Base-by-base conservation (phyloP, 345 rosid species). In the Balakata baccata region DNA sequence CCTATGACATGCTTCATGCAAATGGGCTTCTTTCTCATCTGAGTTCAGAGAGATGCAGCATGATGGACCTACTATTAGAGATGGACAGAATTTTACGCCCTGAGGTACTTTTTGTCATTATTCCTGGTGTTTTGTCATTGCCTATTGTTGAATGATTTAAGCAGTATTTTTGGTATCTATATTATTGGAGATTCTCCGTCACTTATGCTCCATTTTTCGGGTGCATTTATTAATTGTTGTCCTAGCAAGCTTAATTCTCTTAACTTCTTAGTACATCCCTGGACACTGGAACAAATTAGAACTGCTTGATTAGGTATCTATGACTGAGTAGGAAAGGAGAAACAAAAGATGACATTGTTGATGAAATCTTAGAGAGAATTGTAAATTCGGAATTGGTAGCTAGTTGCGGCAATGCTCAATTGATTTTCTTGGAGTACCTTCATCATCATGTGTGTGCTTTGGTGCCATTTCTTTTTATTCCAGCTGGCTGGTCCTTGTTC, bases 1-100 rank as follows among this genome's bases (percentile, higher is more conserved):
- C 99, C 63, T 95, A 95, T 68, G 99, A 95, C 77, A 74, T 95
- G 93, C 96, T 95, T 81, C 97, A 93, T 71, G 99, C 96, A 75
- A 81, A 89, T 79, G 97, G 89, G 56, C 92, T 95, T 57, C 92
- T 95, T 66, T 85, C 99, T 43, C 90, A 77, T 76, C 83, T 91
- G 39, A 81, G 83, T 69, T 73, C 90, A 9, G 89, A 84, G 71
- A 85, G 84, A 77, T 95, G 99, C 41, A 80, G 86, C 75, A 71
- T 90, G 81, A 86, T 86, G 92, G 93, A 93, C 74, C 71, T 93
- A 64, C 78, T 95, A 74, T 75, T 93, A 81, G 99, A 93, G 86
- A 93, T 95, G 96, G 98, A 95, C 75, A 84, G 99, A 75, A 91
- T 95, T 77, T 84, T 91, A 69, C 94, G 98, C 25, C 98, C 99